Evolutionary conservation across 2,329 filamentous ascomycete species (phyloP), one percentile per base, ranked within the genome.

Genomic region (Monosporascus ibericus): DNA sequence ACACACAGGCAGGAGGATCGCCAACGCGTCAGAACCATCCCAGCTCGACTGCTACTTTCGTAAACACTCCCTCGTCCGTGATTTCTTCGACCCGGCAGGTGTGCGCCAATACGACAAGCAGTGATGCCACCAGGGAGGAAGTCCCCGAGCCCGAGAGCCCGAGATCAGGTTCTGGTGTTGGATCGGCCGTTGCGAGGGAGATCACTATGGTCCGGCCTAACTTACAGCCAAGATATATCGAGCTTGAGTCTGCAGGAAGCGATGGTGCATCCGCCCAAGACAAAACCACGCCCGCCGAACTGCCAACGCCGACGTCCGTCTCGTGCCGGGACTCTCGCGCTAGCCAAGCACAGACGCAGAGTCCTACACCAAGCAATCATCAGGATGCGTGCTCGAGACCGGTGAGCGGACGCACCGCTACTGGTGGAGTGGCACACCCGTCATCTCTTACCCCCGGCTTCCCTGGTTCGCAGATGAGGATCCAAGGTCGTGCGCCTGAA

Each of bases 211-310:
- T 46, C 22, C 42, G 42, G 37, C 53, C 48, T 5, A 55, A 54
- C 37, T 53, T 55, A 8, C 52, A 8, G 5, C 55, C 55, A 15
- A 22, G 48, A 6, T 57, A 48, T 47, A 50, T 53, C 44, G 61
- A 64, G 48, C 54, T 64, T 36, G 59, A 63, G 38, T 60, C 61
- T 3, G 25, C 44, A 17, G 58, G 54, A 14, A 52, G 15, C 20
- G n/a, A 24, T 14, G 42, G 38, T 11, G 18, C 5, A 17, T 27
- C 42, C 18, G 24, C 11, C 14, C 20, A 44, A 7, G 48, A 44
- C 44, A 47, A 20, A 42, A 8, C 36, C 7, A 20, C 30, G 2
- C 14, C 14, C 3, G 38, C 53, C 17, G 52, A 55, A n/a, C 27
- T 55, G 4, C 42, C 52, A 5, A 49, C 46, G 8, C 11, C 47